Conservation (phyloP, 306 rosid species). For the Cicer yamashitae region DNA sequence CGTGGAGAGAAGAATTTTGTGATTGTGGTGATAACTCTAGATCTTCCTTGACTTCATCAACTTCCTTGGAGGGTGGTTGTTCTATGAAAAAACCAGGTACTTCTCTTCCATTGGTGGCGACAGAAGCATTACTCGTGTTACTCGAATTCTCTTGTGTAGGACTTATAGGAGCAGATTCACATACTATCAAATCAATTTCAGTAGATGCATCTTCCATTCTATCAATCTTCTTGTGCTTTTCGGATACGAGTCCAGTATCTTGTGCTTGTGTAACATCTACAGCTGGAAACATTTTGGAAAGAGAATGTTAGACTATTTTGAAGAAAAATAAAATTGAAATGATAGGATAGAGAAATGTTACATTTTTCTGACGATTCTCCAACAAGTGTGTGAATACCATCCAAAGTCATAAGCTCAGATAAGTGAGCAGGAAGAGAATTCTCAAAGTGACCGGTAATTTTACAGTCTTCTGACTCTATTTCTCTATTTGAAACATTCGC, state of each 20-base stretch:
- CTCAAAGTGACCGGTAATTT: constrained; percentile 40
- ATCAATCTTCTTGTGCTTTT: constrained; percentile 36
- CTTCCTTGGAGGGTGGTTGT: constrained; percentile 45
- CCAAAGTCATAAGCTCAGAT: constrained; percentile 43
- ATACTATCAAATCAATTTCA: constrained; percentile 38
- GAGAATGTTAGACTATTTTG: constrained; percentile 31
- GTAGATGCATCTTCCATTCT: constrained; percentile 40
- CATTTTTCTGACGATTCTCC: constrained; percentile 51
- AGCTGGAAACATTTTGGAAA: constrained; percentile 49
- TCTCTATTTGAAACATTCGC: constrained; percentile 41
- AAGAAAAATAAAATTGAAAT: constrained; percentile 1
- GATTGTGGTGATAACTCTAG: constrained; percentile 34
- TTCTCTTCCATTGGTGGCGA: constrained; percentile 46
- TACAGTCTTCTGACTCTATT: constrained; percentile 46
- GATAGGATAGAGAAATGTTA: constrained; percentile 42
- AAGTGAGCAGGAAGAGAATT: constrained; percentile 41
- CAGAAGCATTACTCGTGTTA: constrained; percentile 38
- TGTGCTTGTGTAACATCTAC: constrained; percentile 49
- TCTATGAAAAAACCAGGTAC: constrained; percentile 38
- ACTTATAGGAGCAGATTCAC: constrained; percentile 47
- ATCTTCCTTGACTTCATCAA: constrained; percentile 53
- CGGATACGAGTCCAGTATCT: constrained; percentile 41
- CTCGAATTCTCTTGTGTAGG: constrained; percentile 39
- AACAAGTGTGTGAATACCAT: constrained; percentile 21
- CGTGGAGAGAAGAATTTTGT: constrained; percentile 38